These are phyloP conservation scores for Penicillium sp. DNA, from an alignment of 2,329 filamentous ascomycete species.

Conservation along the genomic window DNA sequence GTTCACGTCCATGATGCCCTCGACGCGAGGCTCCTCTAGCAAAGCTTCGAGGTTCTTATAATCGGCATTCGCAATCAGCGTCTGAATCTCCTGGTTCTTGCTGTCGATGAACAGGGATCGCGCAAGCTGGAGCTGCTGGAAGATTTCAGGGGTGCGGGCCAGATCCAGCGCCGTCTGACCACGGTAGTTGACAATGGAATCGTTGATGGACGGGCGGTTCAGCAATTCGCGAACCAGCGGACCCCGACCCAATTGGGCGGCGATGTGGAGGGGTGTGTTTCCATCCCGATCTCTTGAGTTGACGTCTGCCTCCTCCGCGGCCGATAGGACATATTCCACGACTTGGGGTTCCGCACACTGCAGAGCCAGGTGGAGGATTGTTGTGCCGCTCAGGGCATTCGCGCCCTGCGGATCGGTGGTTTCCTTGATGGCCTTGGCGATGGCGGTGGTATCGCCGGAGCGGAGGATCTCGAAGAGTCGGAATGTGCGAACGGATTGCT, in stretches of 20 bases:
- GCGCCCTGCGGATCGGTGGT: conserved; percentile 53
- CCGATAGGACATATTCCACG: conserved; percentile 89
- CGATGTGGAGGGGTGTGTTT: conserved; percentile 89
- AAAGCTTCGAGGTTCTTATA: conserved; percentile 78
- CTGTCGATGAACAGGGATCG: conserved; percentile 86
- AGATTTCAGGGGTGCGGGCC: conserved; percentile 89
- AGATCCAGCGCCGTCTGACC: conserved; percentile 86
- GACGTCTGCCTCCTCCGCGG: conserved; percentile 72
- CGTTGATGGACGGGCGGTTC: conserved; percentile 81
- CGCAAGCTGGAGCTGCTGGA: conserved; percentile 88
- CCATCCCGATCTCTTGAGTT: conserved; percentile 92
- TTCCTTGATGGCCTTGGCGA: conserved; percentile 77
- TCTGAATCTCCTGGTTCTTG: conserved; percentile 82
- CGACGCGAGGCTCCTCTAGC: conserved; percentile 80
- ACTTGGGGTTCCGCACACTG: conserved; percentile 93
- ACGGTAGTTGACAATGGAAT: conserved; percentile 80
- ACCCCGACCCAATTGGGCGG: conserved; percentile 77
- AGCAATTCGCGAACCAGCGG: conserved; percentile 81
- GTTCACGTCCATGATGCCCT: conserved; percentile 89
- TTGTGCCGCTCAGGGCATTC: conserved; percentile 66
- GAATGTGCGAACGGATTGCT: conserved; percentile 93
- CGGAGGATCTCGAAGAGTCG: conserved; percentile 89
- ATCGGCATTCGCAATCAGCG: conserved; percentile 69
- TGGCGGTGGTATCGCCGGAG: conserved; percentile 85
- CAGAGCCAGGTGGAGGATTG: conserved; percentile 87